These are phyloP conservation scores for Bryum argenteum DNA, from an alignment of 225 moss, liverwort and hornwort genomes.

Conservation along the genomic window DNA sequence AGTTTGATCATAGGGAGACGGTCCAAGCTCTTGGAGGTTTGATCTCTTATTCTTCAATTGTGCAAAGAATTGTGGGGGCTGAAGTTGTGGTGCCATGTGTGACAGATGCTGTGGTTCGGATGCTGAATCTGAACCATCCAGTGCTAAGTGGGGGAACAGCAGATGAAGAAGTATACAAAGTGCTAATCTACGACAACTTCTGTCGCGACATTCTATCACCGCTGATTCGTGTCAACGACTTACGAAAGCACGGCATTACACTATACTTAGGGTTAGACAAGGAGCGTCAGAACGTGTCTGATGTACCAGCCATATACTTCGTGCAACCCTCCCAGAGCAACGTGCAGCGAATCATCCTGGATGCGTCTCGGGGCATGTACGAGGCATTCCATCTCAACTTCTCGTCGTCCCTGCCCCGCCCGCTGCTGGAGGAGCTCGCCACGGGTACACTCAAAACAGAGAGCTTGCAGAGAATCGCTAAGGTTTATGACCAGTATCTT, in stretches of 20 bases:
- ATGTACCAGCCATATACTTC: conserved; percentile 94
- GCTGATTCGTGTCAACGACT: conserved; percentile 83
- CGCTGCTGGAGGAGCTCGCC: conserved; percentile 87
- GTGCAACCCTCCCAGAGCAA: conserved; percentile 70
- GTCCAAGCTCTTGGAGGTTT: too few relatives aligned
- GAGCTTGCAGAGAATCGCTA: conserved; percentile 87
- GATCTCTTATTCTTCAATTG: neutral
- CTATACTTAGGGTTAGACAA: conserved; percentile 89
- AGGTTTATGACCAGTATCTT: conserved; percentile 95
- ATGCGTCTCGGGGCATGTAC: conserved; percentile 87
- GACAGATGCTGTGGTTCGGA: conserved; percentile 98
- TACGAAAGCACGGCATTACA: conserved; percentile 94
- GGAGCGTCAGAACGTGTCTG: conserved; percentile 95
- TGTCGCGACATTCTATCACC: conserved; percentile 93
- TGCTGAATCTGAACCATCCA: conserved; percentile 97
- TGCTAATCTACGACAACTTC: conserved; percentile 83
- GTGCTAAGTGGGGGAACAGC: conserved; percentile 88
- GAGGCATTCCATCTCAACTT: conserved; percentile 92
- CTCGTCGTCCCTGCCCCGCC: conserved; percentile 82
- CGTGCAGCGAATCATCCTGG: conserved; percentile 82
- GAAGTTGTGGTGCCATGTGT: conserved; percentile 18
- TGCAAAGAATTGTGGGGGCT: neutral
- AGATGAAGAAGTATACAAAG: conserved; percentile 97
- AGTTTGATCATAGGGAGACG: too few relatives aligned
- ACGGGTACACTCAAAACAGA: conserved; percentile 83